Evolutionary conservation across 2,329 filamentous ascomycete species (phyloP), one percentile per base, ranked within the genome.

Genomic region (Pseudogymnoascus sp.): DNA sequence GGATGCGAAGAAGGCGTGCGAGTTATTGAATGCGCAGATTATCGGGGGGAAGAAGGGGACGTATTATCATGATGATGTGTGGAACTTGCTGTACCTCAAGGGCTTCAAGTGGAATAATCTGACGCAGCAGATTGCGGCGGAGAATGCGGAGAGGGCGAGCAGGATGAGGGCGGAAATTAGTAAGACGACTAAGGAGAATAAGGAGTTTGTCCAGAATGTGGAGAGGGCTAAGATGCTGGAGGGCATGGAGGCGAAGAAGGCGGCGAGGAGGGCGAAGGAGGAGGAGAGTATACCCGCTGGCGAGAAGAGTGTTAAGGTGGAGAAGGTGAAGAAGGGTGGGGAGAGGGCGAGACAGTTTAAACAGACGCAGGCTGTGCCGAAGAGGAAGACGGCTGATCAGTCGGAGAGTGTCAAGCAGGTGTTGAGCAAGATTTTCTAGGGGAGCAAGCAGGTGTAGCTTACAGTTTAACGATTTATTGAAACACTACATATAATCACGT

Each of bases 31-130:
- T 70, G 87, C 88, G 41, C 83, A 83, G 65, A 89, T 82, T 11
- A 89, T 94, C 63, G 90, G 90, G 58, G 90, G 90, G 25, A 92
- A 92, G 76, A 95, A 95, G 76, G 83, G 89, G 11, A 84, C 82
- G 57, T 91, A 89, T 72, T 95, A 93, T 76, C 85, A 89, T 68
- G 90, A 95, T 72, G 90, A 95, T 72, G 81, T 95, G 47, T 95
- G 90, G 90, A 92, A 88, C 68, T 77, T 94, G 65, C 81, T 89
- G 63, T 95, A 95, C 70, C 76, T 95, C 64, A 87, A 84, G 65
- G 89, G 89, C 1, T 93, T 94, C 77, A 94, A 93, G 74, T 95
- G 90, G 90, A 66, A 82, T 65, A 79, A 86, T 68, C 74, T 86
- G 65, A 91, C 88, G 61, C 87, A 90, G 72, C 88, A 92, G 75